Evolutionary conservation across 768 basidiomycete species (phyloP), one percentile per base, ranked within the genome.

Genomic region (Punctularia strigosozonata): DNA sequence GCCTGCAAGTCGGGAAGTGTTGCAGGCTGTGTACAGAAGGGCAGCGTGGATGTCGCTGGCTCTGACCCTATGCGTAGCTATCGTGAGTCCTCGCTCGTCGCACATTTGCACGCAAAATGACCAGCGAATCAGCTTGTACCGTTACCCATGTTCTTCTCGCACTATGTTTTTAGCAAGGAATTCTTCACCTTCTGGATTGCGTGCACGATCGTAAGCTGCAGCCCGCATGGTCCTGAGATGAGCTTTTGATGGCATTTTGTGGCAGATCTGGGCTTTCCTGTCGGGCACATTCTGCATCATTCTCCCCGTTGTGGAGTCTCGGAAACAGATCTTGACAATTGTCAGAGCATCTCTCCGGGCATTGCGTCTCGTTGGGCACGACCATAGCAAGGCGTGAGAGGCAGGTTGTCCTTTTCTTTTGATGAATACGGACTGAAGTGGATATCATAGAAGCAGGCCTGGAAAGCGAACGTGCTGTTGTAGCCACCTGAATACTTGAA

Each of bases 121-220:
- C 18, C 14, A 14, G 8, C 15, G 7, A 22, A 26, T 22, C 10
- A 34, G 14, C 32, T 42, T 53, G 56, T 62, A 0, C 60, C 60
- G 8, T 38, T 60, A 7, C 55, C 59, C 18, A 59, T 62, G 58
- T 62, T 58, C 50, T 60, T 60, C 46, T 49, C 56, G 5, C 49
- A 50, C 40, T 62, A 62, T 38, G 46, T 62, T 5, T 61, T 61
- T 48, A 56, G 52, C 40, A 39, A 46, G 36, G 37, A 31, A 8
- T 61, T 61, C 41, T 59, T 53, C 45, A 49, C 48, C 3, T 58
- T 60, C 50, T 62, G 59, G 59, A 48, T 58, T 19, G 51, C 53
- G 8, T 58, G 58, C 33, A 54, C 58, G 8, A 57, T n/a, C 59
- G 56, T 57, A 21, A 41, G 55, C 28, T 8, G 13, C n/a, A 13